phyloP scores from a whole-genome alignment of 2,329 filamentous ascomycete species.

The Thielaviopsis ethacetica region DNA sequence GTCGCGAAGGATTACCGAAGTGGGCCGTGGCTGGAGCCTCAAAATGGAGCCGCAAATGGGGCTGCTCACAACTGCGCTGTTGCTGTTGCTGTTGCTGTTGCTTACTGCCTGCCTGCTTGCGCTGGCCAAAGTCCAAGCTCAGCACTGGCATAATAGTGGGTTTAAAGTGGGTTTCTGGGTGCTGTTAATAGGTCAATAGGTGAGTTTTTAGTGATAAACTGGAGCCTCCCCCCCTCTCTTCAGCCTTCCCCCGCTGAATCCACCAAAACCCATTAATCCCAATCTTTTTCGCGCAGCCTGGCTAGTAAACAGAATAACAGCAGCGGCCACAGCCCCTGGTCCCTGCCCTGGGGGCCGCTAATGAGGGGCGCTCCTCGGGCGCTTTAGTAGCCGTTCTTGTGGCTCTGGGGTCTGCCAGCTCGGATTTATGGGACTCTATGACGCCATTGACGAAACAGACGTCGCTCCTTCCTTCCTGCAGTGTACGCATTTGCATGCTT shows the following conservation, averaged over 20 bases:
- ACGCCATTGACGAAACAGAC: slow-evolving; percentile 6
- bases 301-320: too few relatives aligned
- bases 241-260: too few relatives aligned
- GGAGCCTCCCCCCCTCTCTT: too few relatives aligned
- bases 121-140: background rate
- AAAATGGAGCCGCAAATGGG: slow-evolving; percentile 8
- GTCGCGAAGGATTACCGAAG: slow-evolving; percentile 7
- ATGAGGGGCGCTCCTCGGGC: background rate
- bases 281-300: too few relatives aligned
- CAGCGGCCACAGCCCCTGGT: too few relatives aligned
- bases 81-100: background rate
- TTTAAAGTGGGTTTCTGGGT: background rate
- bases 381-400: background rate
- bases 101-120: background rate
- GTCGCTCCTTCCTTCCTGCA: slow-evolving; percentile 3
- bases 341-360: background rate
- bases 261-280: too few relatives aligned
- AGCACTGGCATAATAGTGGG: background rate
- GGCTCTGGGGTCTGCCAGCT: background rate
- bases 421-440: slow-evolving; percentile 3
- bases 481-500: background rate
- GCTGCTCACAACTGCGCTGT: background rate
- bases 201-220: too few relatives aligned
- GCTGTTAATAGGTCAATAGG: background rate
- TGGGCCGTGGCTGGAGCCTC: slow-evolving; percentile 11